phyloP scores from a whole-genome alignment of 2,329 filamentous ascomycete species.

The Rutstroemia sydowiana region DNA sequence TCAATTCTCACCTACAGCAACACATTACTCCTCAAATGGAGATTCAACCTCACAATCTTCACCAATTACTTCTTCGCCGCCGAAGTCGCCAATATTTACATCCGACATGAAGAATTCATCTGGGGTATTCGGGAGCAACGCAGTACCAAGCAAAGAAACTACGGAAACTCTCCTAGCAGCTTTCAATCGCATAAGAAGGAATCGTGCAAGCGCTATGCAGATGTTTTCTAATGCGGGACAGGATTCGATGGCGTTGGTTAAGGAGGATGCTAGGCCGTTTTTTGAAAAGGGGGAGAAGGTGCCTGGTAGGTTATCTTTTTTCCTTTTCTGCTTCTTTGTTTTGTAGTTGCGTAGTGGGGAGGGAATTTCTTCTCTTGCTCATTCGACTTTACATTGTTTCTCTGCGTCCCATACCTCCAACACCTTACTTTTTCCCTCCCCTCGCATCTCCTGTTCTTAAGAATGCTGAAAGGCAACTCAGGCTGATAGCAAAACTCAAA shows the following conservation, averaged over 20 bases:
- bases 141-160: neutral
- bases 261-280: neutral
- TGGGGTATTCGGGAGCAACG: too few relatives aligned
- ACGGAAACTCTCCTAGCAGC: neutral
- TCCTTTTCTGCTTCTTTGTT: neutral
- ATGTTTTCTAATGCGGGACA: neutral
- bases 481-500: neutral
- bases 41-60: neutral
- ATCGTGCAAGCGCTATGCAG: neutral
- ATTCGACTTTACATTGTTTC: neutral
- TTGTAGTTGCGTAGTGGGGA: neutral
- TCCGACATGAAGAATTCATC: too few relatives aligned
- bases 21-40: neutral
- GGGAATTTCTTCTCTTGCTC: too few relatives aligned
- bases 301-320: conserved; percentile 1
- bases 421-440: too few relatives aligned
- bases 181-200: conserved; percentile 1
- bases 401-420: neutral
- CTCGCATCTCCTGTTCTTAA: too few relatives aligned
- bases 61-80: neutral
- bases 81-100: neutral
- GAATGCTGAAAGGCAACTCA: neutral
- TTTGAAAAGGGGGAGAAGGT: neutral
- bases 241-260: neutral
- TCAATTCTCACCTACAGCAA: neutral